phyloP scores from a whole-genome alignment of 2,329 filamentous ascomycete genomes.

The Apiospora malaysiana region DNA sequence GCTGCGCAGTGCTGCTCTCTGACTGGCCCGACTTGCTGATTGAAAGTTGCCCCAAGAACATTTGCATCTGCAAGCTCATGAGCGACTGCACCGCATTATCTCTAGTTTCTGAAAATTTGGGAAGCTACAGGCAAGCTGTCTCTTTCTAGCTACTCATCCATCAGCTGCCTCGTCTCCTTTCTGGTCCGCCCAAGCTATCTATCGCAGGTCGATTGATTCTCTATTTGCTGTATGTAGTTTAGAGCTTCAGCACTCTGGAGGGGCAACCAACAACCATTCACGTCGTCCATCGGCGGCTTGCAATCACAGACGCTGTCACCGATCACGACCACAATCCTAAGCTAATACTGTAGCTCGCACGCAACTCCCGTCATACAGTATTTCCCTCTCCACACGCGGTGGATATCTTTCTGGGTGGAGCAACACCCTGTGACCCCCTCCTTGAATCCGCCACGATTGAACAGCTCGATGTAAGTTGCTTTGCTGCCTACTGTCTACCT shows the following conservation, averaged over 20 bases:
- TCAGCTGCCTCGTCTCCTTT: background rate
- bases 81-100: constrained; percentile 31
- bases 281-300: background rate
- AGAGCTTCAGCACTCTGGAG: background rate
- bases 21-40: constrained; percentile 19
- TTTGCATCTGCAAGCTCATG: constrained; percentile 45
- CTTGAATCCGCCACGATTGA: constrained; percentile 8
- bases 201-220: constrained; percentile 5
- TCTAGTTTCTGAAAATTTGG: constrained; percentile 22
- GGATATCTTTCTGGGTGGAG: background rate
- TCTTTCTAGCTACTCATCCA: background rate
- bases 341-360: background rate
- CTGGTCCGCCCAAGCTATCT: background rate
- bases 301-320: constrained; percentile 4
- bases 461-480: constrained; percentile 9
- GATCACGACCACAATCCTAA: background rate
- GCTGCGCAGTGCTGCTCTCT: constrained; percentile 30
- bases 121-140: background rate
- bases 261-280: background rate
- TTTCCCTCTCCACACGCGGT: background rate
- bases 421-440: constrained; percentile 11
- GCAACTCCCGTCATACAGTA: constrained; percentile 8
- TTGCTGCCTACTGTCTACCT: background rate
- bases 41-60: constrained; percentile 32
- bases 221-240: background rate